These are phyloP conservation scores for Verticillium tricorpus DNA, from an alignment of 2,329 filamentous ascomycete genomes.

Conservation along the genomic window DNA sequence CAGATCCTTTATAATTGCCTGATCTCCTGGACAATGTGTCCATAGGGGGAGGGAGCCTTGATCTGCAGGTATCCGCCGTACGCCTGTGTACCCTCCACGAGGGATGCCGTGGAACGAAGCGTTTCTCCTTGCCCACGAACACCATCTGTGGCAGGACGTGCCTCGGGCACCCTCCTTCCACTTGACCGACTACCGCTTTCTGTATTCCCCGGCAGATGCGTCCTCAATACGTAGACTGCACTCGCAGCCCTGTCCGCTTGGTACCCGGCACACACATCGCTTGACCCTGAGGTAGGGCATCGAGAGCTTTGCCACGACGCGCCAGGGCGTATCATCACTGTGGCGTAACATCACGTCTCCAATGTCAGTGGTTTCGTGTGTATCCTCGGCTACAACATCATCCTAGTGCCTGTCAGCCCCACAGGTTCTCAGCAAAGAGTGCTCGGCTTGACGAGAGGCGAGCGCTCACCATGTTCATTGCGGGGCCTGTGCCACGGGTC, in stretches of 20 bases:
- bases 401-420: neutral
- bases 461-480: neutral
- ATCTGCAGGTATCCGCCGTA: neutral
- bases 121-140: neutral
- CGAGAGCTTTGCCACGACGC: neutral
- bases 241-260: neutral
- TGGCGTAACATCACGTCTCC: neutral
- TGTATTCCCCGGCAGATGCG: neutral
- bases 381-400: neutral
- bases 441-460: neutral
- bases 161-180: neutral
- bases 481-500: neutral
- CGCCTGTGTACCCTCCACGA: neutral
- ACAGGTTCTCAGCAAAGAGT: neutral
- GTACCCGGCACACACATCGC: neutral
- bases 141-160: neutral
- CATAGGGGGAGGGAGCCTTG: neutral
- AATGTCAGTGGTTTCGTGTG: neutral
- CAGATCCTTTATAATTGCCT: neutral
- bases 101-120: neutral
- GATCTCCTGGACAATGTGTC: neutral
- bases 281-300: neutral
- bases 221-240: neutral
- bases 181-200: neutral
- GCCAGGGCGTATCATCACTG: neutral